Evolutionary conservation across 1,284 basidiomycete species (phyloP).

Genomic region (Phlebopus sp.): DNA sequence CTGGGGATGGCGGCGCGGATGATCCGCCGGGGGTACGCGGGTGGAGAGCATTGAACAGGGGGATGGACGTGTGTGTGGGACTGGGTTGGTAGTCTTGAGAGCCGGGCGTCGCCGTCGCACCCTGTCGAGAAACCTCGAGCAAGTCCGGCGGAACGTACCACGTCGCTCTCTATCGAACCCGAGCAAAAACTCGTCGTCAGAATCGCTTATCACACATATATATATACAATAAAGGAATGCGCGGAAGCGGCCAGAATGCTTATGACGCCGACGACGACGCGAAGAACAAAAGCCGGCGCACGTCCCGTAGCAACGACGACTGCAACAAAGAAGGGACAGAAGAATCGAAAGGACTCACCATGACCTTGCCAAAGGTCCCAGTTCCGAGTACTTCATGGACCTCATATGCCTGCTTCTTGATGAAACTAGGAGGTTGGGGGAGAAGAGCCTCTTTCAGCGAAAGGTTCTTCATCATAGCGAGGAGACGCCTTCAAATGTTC

Average conservation of each 20-base stretch:
- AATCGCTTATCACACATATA: too few species aligned
- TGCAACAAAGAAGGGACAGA: background rate
- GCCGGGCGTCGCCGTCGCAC: slow-evolving; percentile 43
- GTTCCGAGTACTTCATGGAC: slow-evolving; percentile 71
- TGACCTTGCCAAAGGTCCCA: slow-evolving; percentile 86
- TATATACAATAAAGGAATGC: too few species aligned
- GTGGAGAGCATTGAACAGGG: slow-evolving; percentile 18
- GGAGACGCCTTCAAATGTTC: background rate
- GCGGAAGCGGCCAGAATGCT: background rate
- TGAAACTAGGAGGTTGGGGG: slow-evolving; percentile 79
- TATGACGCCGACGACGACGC: slow-evolving; percentile 1
- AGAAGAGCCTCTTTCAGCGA: slow-evolving; percentile 52
- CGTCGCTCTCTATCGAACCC: slow-evolving; percentile 50
- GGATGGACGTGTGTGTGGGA: slow-evolving; percentile 25
- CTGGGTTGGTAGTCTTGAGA: slow-evolving; percentile 7
- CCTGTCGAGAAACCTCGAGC: slow-evolving; percentile 51
- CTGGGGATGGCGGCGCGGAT: slow-evolving; percentile 20
- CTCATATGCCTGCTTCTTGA: slow-evolving; percentile 81
- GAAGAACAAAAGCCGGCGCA: background rate
- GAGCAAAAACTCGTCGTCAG: too few species aligned
- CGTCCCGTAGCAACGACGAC: background rate
- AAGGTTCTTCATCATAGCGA: slow-evolving; percentile 29
- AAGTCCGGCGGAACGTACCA: slow-evolving; percentile 70
- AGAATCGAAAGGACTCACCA: slow-evolving; percentile 50
- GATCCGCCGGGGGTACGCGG: slow-evolving; percentile 22